phyloP scores from a whole-genome alignment of 148 eudicot genomes.

The Heliamphora exappendiculata region DNA sequence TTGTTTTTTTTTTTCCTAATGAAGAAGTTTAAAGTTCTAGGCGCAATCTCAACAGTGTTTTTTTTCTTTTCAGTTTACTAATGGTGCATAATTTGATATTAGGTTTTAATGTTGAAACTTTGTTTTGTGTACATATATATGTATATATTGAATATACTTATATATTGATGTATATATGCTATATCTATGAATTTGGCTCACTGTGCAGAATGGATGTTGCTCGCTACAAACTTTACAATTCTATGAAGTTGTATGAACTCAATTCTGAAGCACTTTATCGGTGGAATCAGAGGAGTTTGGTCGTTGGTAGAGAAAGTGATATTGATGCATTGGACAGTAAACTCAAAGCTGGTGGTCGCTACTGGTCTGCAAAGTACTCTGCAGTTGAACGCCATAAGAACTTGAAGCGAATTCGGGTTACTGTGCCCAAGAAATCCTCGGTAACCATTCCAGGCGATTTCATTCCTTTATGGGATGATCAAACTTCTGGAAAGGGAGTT shows the following conservation, averaged over 20 bases:
- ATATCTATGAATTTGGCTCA: slow-evolving; percentile 1
- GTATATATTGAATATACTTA: no score
- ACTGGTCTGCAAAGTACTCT: slow-evolving; percentile 77
- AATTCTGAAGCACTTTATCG: slow-evolving; percentile 23
- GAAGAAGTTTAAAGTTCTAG: no score
- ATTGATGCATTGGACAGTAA: slow-evolving; percentile 53
- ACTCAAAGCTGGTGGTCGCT: slow-evolving; percentile 67
- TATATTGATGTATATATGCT: neutral
- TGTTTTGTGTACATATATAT: no score
- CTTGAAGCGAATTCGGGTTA: slow-evolving; percentile 56
- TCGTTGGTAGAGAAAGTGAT: slow-evolving; percentile 52
- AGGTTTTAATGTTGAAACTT: neutral
- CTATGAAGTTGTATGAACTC: slow-evolving; percentile 23
- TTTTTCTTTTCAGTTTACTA: no score
- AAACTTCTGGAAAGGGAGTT: slow-evolving; percentile 18
- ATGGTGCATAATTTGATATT: neutral
- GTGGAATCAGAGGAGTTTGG: slow-evolving; percentile 21
- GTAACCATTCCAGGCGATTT: slow-evolving; percentile 31
- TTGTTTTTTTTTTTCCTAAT: no score
- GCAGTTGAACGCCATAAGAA: slow-evolving; percentile 71
- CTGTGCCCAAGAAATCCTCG: slow-evolving; percentile 32
- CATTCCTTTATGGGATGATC: slow-evolving; percentile 49
- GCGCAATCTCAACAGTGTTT: no score
- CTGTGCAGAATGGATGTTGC: slow-evolving; percentile 79
- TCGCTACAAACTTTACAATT: slow-evolving; percentile 55